Percentiles rank a stretch among this genome's conserved stretches.
Conservation (phyloP, 495 filamentous ascomycete genomes). For the Annulohypoxylon stygium region DNA sequence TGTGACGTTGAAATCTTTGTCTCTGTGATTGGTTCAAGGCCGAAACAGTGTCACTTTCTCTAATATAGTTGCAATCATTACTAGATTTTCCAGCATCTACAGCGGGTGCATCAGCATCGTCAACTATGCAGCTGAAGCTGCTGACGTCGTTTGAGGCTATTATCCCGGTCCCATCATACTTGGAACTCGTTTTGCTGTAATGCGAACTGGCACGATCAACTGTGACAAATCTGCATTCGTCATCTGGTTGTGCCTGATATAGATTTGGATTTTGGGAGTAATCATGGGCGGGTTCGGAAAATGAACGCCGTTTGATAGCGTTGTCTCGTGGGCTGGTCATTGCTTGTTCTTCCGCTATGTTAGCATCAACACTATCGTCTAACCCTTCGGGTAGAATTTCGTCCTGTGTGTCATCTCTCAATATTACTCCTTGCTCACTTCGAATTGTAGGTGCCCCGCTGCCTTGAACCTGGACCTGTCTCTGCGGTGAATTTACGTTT, state of each 20-base stretch:
- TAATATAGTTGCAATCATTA: not conserved
- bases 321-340: not conserved
- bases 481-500: constrained; percentile 45
- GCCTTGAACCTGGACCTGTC: constrained; percentile 47
- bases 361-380: not conserved
- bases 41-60: not conserved
- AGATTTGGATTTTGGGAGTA: not conserved
- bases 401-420: constrained; percentile 46
- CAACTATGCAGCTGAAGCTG: not conserved
- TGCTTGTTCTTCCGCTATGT: constrained; percentile 7
- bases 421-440: constrained; percentile 51
- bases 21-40: constrained; percentile 12
- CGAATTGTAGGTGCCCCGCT: constrained; percentile 45
- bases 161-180: not conserved
- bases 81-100: not conserved
- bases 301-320: constrained; percentile 17
- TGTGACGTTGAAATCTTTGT: constrained; percentile 43
- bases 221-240: constrained; percentile 10
- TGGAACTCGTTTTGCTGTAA: not conserved
- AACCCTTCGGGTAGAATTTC: constrained; percentile 25
- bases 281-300: constrained; percentile 30
- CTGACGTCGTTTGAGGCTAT: not conserved
- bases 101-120: not conserved
- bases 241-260: constrained; percentile 7
- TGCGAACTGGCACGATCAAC: constrained; percentile 22